phyloP scores from a whole-genome alignment of 2,329 filamentous ascomycete genomes.

The Exophiala aquamarina region DNA sequence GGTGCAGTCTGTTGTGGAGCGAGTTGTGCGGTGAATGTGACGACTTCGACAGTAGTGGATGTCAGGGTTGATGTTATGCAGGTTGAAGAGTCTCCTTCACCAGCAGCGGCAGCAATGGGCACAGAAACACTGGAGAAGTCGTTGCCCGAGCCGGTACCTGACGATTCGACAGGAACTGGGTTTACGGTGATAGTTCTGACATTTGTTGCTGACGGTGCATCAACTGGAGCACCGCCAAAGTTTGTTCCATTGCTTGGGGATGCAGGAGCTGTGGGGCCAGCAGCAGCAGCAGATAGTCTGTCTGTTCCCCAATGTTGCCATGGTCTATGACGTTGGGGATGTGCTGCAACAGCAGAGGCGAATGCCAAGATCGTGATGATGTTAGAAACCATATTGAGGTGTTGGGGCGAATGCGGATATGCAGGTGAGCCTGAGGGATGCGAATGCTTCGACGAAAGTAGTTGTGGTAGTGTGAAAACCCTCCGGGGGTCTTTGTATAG shows the following conservation, averaged over 20 bases:
- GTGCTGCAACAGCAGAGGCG: conserved; percentile 25
- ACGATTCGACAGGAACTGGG: conserved; percentile 15
- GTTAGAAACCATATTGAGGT: conserved; percentile 27
- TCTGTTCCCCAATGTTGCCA: conserved; percentile 12
- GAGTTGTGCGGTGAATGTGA: conserved; percentile 29
- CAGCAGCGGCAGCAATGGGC: conserved; percentile 9
- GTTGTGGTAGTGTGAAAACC: conserved; percentile 10
- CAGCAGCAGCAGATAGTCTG: conserved; percentile 10
- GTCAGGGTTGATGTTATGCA: conserved; percentile 26
- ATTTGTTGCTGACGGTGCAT: conserved; percentile 18
- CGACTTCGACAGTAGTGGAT: conserved; percentile 26
- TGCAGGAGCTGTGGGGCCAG: conserved; percentile 19
- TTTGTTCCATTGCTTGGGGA: conserved; percentile 7
- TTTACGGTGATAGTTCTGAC: conserved; percentile 21
- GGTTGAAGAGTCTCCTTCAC: conserved; percentile 14
- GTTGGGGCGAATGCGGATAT: conserved; percentile 1
- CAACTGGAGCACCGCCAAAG: conserved; percentile 16
- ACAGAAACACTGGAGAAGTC: conserved; percentile 15
- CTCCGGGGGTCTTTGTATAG: conserved; percentile 17
- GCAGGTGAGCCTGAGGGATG: conserved; percentile 8
- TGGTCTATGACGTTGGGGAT: conserved; percentile 24
- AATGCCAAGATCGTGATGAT: conserved; percentile 24
- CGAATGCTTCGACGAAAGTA: conserved; percentile 10
- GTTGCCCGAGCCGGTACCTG: conserved; percentile 3
- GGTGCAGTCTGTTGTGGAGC: conserved; percentile 7